Conservation (phyloP, 768 basidiomycete species). For the Pleurotus pulmonarius region DNA sequence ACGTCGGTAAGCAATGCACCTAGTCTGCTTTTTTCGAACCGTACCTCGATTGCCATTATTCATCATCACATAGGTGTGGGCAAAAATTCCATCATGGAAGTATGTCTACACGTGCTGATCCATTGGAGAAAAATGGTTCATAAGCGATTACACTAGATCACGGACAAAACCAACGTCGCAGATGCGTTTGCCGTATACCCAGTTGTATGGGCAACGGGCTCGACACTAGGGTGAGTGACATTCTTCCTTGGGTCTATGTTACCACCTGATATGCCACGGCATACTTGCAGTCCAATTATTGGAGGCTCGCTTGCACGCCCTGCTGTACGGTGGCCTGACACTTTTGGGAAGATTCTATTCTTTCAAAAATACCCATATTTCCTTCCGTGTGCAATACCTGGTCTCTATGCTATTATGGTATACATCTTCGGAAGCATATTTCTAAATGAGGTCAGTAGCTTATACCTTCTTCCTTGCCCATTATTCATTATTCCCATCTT, state of each 20-base stretch:
- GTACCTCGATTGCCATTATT: too few relatives aligned
- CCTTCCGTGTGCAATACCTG: slow-evolving; percentile 48
- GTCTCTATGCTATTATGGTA: slow-evolving; percentile 32
- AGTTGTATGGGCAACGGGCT: slow-evolving; percentile 5
- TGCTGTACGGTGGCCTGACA: slow-evolving; percentile 40
- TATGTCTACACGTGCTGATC: neutral
- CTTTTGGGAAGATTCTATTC: slow-evolving; percentile 41
- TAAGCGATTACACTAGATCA: slow-evolving; percentile 35
- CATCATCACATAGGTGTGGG: neutral
- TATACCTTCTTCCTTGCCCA: too few relatives aligned
- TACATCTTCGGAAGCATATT: neutral
- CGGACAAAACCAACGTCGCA: slow-evolving; percentile 45
- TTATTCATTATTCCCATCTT: neutral
- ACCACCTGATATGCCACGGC: neutral
- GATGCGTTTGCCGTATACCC: slow-evolving; percentile 5
- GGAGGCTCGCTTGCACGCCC: slow-evolving; percentile 49
- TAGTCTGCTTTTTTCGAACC: neutral
- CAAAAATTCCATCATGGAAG: slow-evolving; percentile 2
- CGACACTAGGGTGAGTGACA: neutral
- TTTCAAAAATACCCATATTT: slow-evolving; percentile 45
- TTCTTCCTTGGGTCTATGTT: too few relatives aligned
- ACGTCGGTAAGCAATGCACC: slow-evolving; percentile 45
- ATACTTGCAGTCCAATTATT: slow-evolving; percentile 35
- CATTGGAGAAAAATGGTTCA: slow-evolving; percentile 20
- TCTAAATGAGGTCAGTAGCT: slow-evolving; percentile 4